A percentile compares a stretch with the other conserved stretches of the same genome.
These are phyloP conservation scores for Rhytidhysteron rufulum DNA, from an alignment of 2,329 filamentous ascomycete genomes.

Conservation along the genomic window DNA sequence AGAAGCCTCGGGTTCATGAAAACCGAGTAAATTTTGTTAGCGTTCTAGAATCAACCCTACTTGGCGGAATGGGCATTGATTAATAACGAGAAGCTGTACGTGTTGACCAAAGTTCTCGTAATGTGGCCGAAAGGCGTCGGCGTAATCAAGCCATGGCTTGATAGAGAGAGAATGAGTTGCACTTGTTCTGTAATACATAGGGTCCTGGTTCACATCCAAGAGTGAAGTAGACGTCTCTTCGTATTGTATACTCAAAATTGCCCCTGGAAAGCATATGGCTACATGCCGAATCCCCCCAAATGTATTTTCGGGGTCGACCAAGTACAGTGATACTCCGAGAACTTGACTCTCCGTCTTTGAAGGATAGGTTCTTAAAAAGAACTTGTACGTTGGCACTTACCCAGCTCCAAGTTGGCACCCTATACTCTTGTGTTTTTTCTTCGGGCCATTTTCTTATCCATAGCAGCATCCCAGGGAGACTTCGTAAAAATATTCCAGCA, in stretches of 20 bases:
- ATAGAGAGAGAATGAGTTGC: neutral
- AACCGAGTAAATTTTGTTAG: neutral
- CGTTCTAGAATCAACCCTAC: neutral
- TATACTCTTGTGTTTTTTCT: neutral
- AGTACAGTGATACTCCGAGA: neutral
- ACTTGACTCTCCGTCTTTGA: neutral
- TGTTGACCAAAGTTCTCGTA: neutral
- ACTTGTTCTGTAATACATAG: neutral
- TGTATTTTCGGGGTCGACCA: neutral
- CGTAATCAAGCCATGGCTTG: neutral
- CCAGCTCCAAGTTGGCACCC: neutral
- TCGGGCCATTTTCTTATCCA: neutral
- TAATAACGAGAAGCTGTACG: neutral
- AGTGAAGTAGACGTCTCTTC: no score
- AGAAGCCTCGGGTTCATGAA: neutral
- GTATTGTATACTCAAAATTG: neutral
- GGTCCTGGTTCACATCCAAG: neutral
- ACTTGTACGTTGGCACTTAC: neutral
- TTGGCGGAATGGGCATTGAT: no score
- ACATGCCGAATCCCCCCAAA: neutral
- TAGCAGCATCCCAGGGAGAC: neutral
- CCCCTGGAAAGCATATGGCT: neutral
- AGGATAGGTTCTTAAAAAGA: neutral
- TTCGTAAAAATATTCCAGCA: neutral
- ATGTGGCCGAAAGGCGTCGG: neutral